These are phyloP conservation scores for Claviceps cyperi DNA, from an alignment of 2,329 filamentous ascomycete genomes.

Conservation along the genomic window DNA sequence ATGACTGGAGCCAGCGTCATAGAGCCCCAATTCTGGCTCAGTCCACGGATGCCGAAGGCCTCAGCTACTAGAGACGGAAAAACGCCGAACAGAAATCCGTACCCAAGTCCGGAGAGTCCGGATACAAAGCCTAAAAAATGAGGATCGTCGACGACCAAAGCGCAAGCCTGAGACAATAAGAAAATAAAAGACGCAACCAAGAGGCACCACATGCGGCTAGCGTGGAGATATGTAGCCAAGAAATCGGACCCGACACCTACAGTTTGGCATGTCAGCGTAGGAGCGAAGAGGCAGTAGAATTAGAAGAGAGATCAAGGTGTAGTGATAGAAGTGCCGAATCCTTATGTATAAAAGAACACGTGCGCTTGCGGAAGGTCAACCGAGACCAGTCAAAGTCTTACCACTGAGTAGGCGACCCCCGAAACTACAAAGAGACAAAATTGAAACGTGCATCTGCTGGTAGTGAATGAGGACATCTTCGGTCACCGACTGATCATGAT, in stretches of 20 bases:
- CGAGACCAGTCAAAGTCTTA: constrained; percentile 22
- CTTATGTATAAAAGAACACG: not conserved
- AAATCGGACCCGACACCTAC: constrained; percentile 79
- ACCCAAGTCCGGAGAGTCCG: constrained; percentile 70
- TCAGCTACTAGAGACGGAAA: constrained; percentile 83
- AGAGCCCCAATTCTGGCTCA: constrained; percentile 92
- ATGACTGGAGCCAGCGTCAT: constrained; percentile 84
- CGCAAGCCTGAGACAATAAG: constrained; percentile 61
- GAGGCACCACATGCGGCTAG: constrained; percentile 84
- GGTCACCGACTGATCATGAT: constrained; percentile 60
- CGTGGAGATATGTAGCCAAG: constrained; percentile 64
- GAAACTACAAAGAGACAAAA: constrained; percentile 83
- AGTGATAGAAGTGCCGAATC: not conserved
- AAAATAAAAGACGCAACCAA: constrained; percentile 67
- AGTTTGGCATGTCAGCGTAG: not conserved
- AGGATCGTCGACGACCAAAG: constrained; percentile 62
- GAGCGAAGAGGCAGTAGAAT: too few species aligned
- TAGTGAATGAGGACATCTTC: constrained; percentile 63
- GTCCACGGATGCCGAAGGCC: constrained; percentile 74
- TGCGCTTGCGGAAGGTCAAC: not conserved
- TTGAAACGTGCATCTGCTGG: constrained; percentile 86
- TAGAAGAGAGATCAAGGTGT: not conserved
- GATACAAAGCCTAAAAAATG: constrained; percentile 66
- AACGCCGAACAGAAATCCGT: constrained; percentile 88
- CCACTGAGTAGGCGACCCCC: constrained; percentile 64